Conservation (phyloP, 768 basidiomycete species). For the Calvatia gigantea region DNA sequence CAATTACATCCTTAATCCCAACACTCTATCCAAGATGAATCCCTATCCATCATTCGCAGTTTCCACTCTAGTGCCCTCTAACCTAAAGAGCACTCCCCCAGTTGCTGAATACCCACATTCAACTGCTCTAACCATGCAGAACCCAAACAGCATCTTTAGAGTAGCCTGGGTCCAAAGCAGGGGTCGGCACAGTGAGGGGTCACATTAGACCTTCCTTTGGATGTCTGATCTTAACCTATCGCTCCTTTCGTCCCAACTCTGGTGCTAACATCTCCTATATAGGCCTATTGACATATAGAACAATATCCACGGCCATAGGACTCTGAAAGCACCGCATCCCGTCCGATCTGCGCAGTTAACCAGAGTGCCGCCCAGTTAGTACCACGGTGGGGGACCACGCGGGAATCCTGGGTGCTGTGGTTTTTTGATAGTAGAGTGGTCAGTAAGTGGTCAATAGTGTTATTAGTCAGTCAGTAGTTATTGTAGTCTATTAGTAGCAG, state of each 20-base stretch:
- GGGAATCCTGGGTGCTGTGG: constrained; percentile 55
- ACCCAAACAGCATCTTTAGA: constrained; percentile 59
- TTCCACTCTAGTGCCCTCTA: constrained; percentile 74
- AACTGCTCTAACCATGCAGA: constrained; percentile 59
- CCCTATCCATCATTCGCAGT: constrained; percentile 76
- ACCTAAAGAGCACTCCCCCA: constrained; percentile 66
- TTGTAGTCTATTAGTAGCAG: too few relatives aligned
- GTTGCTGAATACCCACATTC: constrained; percentile 65
- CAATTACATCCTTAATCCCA: not conserved
- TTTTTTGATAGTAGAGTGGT: not conserved
- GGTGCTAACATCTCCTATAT: constrained; percentile 12
- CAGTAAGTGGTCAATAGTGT: too few relatives aligned
- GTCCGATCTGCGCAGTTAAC: constrained; percentile 64
- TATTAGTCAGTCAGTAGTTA: too few relatives aligned
- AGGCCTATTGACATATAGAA: constrained; percentile 7
- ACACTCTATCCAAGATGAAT: constrained; percentile 42
- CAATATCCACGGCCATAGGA: constrained; percentile 42
- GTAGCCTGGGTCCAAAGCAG: constrained; percentile 70
- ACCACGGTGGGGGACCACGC: constrained; percentile 64
- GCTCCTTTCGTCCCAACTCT: too few relatives aligned
- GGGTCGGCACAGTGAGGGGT: constrained; percentile 69
- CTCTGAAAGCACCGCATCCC: constrained; percentile 54
- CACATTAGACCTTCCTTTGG: constrained; percentile 77
- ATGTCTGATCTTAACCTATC: constrained; percentile 83
- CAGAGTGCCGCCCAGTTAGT: constrained; percentile 61